These are phyloP conservation scores for Phalaenopsis hybrid DNA, from an alignment of 116 monocot species.

Conservation along the genomic window DNA sequence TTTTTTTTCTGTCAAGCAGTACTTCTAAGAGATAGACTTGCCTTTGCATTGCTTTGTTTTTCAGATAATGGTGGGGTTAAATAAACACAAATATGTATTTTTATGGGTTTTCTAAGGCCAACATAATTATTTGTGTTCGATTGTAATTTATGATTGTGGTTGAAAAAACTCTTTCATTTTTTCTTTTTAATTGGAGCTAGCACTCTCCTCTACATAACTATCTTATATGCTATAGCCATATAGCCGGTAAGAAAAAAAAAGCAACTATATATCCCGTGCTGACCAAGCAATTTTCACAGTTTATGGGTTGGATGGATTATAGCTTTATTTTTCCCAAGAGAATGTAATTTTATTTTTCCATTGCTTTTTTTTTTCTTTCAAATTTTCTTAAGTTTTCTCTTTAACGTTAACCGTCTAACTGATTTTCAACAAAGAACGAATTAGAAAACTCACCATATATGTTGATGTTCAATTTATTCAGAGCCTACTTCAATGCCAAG, in stretches of 20 bases:
- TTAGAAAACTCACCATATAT: no score
- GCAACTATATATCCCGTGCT: background rate
- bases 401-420: no score
- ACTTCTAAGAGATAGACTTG: background rate
- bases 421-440: no score
- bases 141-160: background rate
- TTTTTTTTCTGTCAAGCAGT: background rate
- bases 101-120: background rate
- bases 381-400: no score
- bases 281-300: background rate
- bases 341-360: no score
- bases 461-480: background rate
- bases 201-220: background rate
- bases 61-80: background rate
- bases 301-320: background rate
- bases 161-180: background rate
- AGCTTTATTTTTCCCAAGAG: no score
- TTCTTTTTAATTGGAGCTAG: background rate
- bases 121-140: background rate
- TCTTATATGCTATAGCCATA: background rate
- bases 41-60: background rate
- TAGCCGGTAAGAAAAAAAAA: background rate
- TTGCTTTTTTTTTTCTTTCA: no score
- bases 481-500: background rate
- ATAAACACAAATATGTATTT: background rate